phyloP scores from a whole-genome alignment of 2,329 filamentous ascomycete genomes.

The Colletotrichum sp. region DNA sequence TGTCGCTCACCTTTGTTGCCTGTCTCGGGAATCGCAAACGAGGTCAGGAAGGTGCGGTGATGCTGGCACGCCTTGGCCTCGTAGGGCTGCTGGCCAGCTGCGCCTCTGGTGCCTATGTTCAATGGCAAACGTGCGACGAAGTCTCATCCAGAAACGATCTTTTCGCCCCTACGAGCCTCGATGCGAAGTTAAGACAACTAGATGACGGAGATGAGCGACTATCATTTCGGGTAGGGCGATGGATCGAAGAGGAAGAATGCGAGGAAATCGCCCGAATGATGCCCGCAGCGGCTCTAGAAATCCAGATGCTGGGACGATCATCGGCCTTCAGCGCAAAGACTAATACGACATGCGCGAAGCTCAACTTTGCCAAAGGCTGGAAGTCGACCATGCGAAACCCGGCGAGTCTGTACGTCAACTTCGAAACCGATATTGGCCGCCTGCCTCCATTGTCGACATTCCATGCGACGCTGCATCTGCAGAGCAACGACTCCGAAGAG shows the following conservation, averaged over 20 bases:
- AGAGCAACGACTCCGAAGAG: background rate
- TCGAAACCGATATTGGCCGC: background rate
- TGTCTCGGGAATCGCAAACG: background rate
- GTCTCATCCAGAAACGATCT: background rate
- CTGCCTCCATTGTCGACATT: conserved; percentile 22
- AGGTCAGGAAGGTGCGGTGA: background rate
- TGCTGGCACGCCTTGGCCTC: background rate
- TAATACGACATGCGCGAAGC: background rate
- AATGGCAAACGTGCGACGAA: conserved; percentile 22
- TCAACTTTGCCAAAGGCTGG: background rate
- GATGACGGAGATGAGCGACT: background rate
- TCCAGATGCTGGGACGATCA: conserved; percentile 10
- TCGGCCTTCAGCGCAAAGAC: background rate
- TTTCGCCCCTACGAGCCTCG: background rate
- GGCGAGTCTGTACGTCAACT: background rate
- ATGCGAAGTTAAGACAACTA: background rate
- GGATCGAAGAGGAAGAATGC: conserved; percentile 11
- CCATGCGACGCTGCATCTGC: conserved; percentile 10
- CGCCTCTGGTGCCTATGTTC: conserved; percentile 21
- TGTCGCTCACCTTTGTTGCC: background rate
- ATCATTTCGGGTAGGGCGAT: background rate
- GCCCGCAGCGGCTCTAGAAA: background rate
- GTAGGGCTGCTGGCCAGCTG: conserved; percentile 1
- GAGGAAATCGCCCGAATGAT: background rate
- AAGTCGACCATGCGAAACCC: background rate